Evolutionary conservation across 169 alveolate genomes (phyloP).

Genomic region (Eimeria acervulina): DNA sequence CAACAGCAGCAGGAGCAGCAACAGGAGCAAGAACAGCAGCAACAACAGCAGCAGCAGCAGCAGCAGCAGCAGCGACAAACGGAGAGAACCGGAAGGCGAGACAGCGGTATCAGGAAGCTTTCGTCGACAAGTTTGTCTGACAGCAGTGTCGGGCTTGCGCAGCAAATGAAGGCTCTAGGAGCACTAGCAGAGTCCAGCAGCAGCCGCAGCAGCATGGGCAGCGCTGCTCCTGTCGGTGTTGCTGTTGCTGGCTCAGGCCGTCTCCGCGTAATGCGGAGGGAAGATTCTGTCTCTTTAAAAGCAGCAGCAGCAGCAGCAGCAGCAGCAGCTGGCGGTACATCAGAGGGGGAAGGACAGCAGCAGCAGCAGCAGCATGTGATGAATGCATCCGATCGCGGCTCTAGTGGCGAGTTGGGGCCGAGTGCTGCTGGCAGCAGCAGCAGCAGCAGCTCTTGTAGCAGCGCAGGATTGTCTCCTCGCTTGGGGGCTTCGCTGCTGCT

Average conservation of each 20-base stretch:
- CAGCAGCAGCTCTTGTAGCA: conserved; percentile 28
- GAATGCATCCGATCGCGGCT: not conserved
- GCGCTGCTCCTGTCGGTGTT: not conserved
- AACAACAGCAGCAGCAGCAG: conserved; percentile 4
- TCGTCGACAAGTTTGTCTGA: not conserved
- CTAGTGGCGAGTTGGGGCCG: not conserved
- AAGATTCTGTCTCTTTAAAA: not conserved
- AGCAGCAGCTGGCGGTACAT: not conserved
- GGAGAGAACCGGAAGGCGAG: not conserved
- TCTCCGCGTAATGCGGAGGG: conserved; percentile 13
- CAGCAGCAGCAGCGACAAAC: conserved; percentile 33
- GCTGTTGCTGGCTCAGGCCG: conserved; percentile 19
- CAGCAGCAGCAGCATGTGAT: not conserved
- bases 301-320: conserved; percentile 47
- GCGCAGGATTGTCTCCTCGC: not conserved
- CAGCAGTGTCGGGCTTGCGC: conserved; percentile 4
- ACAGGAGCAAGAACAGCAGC: conserved; percentile 10
- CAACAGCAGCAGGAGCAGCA: not conserved
- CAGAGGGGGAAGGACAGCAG: not conserved
- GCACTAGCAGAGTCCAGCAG: conserved; percentile 10
- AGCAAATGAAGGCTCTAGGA: conserved; percentile 11
- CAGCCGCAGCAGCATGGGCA: not conserved
- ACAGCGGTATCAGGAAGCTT: not conserved
- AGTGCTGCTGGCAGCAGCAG: not conserved
- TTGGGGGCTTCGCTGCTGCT: conserved; percentile 13